Base-by-base conservation (phyloP, 331 rosid genomes). In the Acacia concinna region DNA sequence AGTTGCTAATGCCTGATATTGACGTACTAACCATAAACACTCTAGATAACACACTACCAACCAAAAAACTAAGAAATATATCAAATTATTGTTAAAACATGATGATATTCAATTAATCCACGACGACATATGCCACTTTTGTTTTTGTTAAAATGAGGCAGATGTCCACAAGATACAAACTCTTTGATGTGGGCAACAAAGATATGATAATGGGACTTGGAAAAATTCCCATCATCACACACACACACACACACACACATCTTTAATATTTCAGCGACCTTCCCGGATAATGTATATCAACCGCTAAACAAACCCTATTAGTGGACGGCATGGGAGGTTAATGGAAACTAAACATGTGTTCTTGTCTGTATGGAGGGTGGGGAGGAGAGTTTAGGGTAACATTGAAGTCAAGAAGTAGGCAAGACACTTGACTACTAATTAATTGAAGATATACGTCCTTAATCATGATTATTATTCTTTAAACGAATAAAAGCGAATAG, bases 321-420 rank as follows among this genome's bases (percentile, higher is more conserved):
- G 82, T 76, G 85, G 80, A 57, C 73, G 68, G 68, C 68, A 57
- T 59, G 12, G 23, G 14, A 44, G 76, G 78, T 79, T 79, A 65
- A 70, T 23, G 28, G 40, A 27, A 18, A 41, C 15, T 68, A 40
- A 69, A 76, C 84, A 80, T 80, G 72, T 80, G 23, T 34, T 23
- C 17, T 71, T 65, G 49, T 71, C 71, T 75, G 70, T 32, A 32
- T 43, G 35, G 32, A 23, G 32, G 78, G 84, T 71, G 66, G 77
- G 47, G 46, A 14, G 37, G 32, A 15, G 27, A 57, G 81, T 43
- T 79, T 73, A 73, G 54, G 49, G 38, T 74, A 62, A 15, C 76
- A 77, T 70, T 81, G 75, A 87, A 85, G 90, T 92, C 93, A 87
- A 89, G 30, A 86, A 79, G 82, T 86, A 80, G 91, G 90, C 86